Evolutionary conservation across 805 yeast genomes (phyloP).

Genomic region (Wilhelminamyces savonicus): DNA sequence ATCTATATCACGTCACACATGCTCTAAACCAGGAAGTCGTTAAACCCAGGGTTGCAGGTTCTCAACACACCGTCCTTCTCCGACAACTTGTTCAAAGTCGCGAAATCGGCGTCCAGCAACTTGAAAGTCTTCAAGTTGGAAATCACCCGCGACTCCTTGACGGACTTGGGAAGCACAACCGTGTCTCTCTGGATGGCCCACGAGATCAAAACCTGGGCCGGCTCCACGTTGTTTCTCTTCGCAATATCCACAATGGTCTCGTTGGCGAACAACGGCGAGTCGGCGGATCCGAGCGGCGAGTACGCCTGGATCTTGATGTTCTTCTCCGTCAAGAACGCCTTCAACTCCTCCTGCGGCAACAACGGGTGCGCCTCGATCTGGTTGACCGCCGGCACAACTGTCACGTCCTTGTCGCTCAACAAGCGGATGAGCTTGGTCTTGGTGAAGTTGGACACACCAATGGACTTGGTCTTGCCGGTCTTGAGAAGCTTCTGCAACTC

Average conservation of each 20-base stretch:
- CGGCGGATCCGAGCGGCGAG: constrained; percentile 66
- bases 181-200: constrained; percentile 57
- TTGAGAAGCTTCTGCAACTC: constrained; percentile 24
- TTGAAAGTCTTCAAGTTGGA: constrained; percentile 30
- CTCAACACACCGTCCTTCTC: constrained; percentile 26
- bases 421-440: too few species aligned
- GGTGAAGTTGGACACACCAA: too few species aligned
- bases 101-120: constrained; percentile 31
- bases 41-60: constrained; percentile 18
- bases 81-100: constrained; percentile 23
- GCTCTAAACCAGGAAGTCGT: constrained; percentile 10
- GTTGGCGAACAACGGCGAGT: constrained; percentile 46
- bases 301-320: constrained; percentile 65
- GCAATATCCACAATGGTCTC: constrained; percentile 39
- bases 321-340: constrained; percentile 44
- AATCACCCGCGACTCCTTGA: constrained; percentile 28
- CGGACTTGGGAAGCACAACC: constrained; percentile 39
- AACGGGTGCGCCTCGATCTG: constrained; percentile 77
- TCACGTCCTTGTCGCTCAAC: constrained; percentile 36
- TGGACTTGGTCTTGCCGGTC: neutral
- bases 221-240: constrained; percentile 31
- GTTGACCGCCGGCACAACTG: constrained; percentile 58
- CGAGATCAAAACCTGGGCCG: constrained; percentile 49
- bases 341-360: constrained; percentile 57
- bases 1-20: neutral